A percentile compares a stretch with the other conserved stretches of the same genome.
These are phyloP conservation scores for Nannizziopsis barbatae DNA, from an alignment of 2,329 filamentous ascomycete species.

Conservation along the genomic window DNA sequence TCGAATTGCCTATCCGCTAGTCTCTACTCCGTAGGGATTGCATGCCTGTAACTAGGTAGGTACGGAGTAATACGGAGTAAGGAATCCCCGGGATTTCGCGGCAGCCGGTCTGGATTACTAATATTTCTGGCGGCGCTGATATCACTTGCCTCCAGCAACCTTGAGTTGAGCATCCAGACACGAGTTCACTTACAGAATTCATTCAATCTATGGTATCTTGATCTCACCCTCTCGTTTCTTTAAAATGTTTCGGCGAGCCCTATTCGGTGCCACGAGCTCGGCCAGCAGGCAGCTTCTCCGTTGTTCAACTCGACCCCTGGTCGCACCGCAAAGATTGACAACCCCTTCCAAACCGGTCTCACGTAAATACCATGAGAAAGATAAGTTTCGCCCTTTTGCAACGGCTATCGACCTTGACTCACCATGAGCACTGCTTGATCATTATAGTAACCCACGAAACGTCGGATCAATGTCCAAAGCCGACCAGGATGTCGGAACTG, in stretches of 20 bases:
- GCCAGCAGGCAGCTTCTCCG: constrained; percentile 40
- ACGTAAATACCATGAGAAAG: constrained; percentile 56
- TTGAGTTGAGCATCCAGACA: too few relatives aligned
- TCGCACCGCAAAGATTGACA: constrained; percentile 26
- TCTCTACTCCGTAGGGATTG: too few relatives aligned
- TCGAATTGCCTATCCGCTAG: too few relatives aligned
- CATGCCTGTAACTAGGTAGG: too few relatives aligned
- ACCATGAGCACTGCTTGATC: constrained; percentile 54
- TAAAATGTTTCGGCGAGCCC: constrained; percentile 49
- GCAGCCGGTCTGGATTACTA: too few relatives aligned
- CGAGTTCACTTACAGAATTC: too few relatives aligned
- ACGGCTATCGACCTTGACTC: constrained; percentile 10
- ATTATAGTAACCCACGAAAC: constrained; percentile 70
- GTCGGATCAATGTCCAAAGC: constrained; percentile 69
- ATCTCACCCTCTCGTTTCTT: not conserved
- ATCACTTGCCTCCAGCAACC: too few relatives aligned
- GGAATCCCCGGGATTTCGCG: too few relatives aligned
- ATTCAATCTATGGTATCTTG: too few relatives aligned
- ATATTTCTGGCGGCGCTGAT: too few relatives aligned
- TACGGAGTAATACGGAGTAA: too few relatives aligned
- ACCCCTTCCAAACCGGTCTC: constrained; percentile 29
- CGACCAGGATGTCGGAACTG: constrained; percentile 74
- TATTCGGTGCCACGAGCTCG: constrained; percentile 43
- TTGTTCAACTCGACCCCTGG: constrained; percentile 26
- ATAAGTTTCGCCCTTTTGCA: constrained; percentile 33